phyloP scores from a whole-genome alignment of 768 basidiomycete species.

The Flagelloscypha sp. region DNA sequence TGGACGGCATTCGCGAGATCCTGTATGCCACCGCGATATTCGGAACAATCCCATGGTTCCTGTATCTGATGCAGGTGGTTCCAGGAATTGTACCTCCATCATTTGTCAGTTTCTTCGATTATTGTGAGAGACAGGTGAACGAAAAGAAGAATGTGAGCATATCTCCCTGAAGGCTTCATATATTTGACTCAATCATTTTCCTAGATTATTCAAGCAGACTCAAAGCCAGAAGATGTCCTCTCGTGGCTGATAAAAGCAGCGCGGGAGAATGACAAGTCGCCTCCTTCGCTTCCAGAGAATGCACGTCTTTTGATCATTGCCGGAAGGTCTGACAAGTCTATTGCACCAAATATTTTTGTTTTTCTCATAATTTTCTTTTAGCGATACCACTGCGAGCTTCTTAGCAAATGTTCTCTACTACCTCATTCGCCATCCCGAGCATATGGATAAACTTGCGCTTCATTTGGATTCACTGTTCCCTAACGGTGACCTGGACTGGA shows the following conservation, averaged over 20 bases:
- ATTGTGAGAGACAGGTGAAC: background rate
- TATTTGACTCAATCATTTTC: background rate
- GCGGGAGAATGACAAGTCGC: slow-evolving; percentile 1
- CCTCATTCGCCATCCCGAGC: background rate
- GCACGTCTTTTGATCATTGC: slow-evolving; percentile 1
- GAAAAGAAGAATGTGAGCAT: slow-evolving; percentile 1
- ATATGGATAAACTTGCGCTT: background rate
- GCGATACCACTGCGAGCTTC: background rate
- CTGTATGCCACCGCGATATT: background rate
- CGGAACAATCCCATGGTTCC: background rate
- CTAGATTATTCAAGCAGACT: background rate
- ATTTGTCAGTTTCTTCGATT: background rate
- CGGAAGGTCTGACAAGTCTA: slow-evolving; percentile 3
- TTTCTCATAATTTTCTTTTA: too few species aligned
- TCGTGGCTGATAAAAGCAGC: slow-evolving; percentile 1
- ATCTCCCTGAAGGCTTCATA: background rate
- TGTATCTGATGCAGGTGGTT: background rate
- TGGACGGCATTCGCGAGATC: background rate
- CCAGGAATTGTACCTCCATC: too few species aligned
- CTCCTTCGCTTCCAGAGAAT: background rate
- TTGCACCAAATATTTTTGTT: too few species aligned
- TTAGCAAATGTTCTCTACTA: background rate
- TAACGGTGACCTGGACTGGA: slow-evolving; percentile 18
- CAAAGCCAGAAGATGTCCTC: background rate
- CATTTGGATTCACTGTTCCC: background rate